These are phyloP conservation scores for Peronospora tabacina DNA, from an alignment of 352 stramenopile genomes.

Conservation along the genomic window DNA sequence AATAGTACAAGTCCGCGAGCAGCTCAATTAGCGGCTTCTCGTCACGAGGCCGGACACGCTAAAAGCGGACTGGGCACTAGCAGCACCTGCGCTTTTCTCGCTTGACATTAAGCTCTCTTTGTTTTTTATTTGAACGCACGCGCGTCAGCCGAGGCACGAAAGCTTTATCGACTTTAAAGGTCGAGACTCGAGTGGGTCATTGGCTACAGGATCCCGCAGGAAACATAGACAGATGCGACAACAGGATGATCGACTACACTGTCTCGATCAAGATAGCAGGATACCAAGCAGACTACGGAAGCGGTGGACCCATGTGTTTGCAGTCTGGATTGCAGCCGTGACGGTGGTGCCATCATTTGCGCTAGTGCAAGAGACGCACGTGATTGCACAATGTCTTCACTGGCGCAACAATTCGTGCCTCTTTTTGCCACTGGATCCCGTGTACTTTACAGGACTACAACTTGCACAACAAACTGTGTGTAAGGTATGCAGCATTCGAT, in stretches of 20 bases:
- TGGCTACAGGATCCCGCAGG: background rate
- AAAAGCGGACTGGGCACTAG: background rate
- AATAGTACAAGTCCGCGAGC: background rate
- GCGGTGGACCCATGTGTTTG: conserved; percentile 3
- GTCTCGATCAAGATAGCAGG: conserved; percentile 7
- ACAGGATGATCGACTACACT: background rate
- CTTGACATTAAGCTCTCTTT: background rate
- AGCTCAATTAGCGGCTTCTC: too few relatives aligned
- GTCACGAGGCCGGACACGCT: background rate
- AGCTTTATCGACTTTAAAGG: background rate
- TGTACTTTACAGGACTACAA: conserved; percentile 40
- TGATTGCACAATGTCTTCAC: conserved; percentile 47
- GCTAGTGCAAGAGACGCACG: conserved; percentile 50
- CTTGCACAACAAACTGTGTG: conserved; percentile 61
- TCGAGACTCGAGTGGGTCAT: background rate
- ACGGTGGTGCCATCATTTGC: conserved; percentile 8
- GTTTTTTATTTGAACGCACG: background rate
- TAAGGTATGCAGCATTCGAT: conserved; percentile 32
- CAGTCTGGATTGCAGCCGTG: conserved; percentile 7
- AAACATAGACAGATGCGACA: background rate
- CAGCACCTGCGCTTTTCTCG: background rate
- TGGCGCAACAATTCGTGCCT: conserved; percentile 48
- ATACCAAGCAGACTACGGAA: conserved; percentile 8
- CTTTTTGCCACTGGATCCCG: conserved; percentile 42
- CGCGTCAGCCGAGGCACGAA: background rate